These are phyloP conservation scores for Akanthomyces muscarius DNA, from an alignment of 2,329 filamentous ascomycete species.

Conservation along the genomic window DNA sequence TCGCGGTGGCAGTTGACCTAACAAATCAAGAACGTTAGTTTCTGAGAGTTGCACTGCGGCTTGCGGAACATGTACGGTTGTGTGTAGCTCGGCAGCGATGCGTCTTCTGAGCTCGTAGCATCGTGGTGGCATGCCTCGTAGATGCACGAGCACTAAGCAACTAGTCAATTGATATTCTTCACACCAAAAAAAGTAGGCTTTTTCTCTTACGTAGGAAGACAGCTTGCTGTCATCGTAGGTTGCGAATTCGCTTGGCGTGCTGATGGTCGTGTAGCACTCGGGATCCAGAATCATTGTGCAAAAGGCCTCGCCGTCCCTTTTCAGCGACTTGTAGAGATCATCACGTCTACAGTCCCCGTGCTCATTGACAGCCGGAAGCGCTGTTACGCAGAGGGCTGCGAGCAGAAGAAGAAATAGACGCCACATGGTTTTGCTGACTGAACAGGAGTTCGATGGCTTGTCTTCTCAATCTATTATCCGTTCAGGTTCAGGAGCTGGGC, in stretches of 20 bases:
- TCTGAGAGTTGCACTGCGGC: not conserved
- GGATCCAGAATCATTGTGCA: conserved; percentile 29
- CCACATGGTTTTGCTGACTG: not conserved
- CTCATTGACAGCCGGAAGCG: conserved; percentile 20
- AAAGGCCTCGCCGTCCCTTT: conserved; percentile 25
- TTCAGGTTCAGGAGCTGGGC: not conserved
- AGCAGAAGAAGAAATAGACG: not conserved
- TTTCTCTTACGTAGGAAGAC: conserved; percentile 29
- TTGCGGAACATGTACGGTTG: not conserved
- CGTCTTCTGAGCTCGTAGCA: not conserved
- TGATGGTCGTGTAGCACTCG: conserved; percentile 18
- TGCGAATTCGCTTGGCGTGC: conserved; percentile 28
- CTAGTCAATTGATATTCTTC: not conserved
- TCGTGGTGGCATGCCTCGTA: conserved; percentile 10
- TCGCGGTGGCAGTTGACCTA: not conserved
- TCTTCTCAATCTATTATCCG: not conserved
- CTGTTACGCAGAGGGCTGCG: not conserved
- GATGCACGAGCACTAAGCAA: conserved; percentile 10
- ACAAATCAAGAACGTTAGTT: not conserved
- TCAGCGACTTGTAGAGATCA: conserved; percentile 29
- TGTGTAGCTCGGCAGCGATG: not conserved
- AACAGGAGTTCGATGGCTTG: not conserved
- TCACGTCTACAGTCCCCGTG: conserved; percentile 26
- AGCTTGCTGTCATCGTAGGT: conserved; percentile 28
- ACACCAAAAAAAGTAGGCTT: not conserved